These are phyloP conservation scores for Cornus suecica DNA, from an alignment of 148 eudicot genomes.

Conservation along the genomic window DNA sequence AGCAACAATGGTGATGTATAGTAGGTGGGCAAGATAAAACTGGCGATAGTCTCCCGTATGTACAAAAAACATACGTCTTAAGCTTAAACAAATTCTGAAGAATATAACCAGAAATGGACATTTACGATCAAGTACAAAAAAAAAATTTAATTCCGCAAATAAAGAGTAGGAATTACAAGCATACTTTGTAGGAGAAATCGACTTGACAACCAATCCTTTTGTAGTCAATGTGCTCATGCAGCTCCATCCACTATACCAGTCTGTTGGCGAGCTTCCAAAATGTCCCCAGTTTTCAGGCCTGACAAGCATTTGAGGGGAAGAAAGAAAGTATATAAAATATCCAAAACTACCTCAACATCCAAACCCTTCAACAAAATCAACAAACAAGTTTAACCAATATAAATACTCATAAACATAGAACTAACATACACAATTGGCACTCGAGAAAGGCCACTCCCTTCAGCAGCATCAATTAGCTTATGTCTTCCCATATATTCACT, in stretches of 20 bases:
- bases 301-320: constrained; percentile 21
- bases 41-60: too few relatives aligned
- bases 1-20: too few relatives aligned
- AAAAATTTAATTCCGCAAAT: background rate
- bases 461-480: constrained; percentile 93
- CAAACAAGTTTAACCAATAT: background rate
- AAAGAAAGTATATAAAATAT: background rate
- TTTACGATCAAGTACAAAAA: background rate
- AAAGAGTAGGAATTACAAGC: constrained; percentile 15
- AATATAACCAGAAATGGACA: background rate
- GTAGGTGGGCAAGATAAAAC: too few relatives aligned
- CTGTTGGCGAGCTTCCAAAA: constrained; percentile 78
- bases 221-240: constrained; percentile 70
- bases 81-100: background rate
- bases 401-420: background rate
- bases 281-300: constrained; percentile 76
- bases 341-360: background rate
- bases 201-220: constrained; percentile 76
- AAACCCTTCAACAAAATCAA: background rate
- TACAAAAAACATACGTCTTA: background rate
- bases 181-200: constrained; percentile 94
- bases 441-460: constrained; percentile 94
- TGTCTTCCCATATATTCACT: constrained; percentile 67
- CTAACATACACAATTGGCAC: constrained; percentile 66
- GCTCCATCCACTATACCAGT: constrained; percentile 97